phyloP scores from a whole-genome alignment of 139 green algal genomes.

The Micromonas pusilla region DNA sequence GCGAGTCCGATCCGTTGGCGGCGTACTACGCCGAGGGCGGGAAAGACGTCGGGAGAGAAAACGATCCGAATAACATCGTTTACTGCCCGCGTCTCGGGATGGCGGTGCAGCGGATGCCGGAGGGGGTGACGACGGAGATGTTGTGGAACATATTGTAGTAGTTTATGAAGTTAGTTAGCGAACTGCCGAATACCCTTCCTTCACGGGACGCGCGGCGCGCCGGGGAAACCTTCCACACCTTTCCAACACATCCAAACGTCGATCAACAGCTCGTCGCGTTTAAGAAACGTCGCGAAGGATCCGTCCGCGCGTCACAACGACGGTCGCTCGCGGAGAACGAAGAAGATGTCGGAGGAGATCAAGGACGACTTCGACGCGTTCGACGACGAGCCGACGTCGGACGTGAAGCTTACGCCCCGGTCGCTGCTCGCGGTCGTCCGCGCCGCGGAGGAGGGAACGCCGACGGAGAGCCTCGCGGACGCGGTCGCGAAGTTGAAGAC shows the following conservation, averaged over 20 bases:
- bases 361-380: no score
- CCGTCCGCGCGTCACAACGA: no score
- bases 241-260: no score
- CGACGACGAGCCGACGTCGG: conserved; percentile 24
- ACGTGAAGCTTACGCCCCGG: neutral
- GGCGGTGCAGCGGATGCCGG: conserved; percentile 53
- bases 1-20: conserved; percentile 42
- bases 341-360: no score
- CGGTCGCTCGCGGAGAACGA: no score
- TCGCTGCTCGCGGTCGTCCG: neutral
- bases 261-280: no score
- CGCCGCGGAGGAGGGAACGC: neutral
- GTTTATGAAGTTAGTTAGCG: no score
- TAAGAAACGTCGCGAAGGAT: no score
- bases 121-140: conserved; percentile 49
- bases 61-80: conserved; percentile 47
- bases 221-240: no score
- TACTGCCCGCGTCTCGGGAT: conserved; percentile 54
- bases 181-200: no score
- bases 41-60: conserved; percentile 30
- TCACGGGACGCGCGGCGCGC: no score
- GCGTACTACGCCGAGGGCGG: conserved; percentile 53
- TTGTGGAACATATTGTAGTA: conserved; percentile 63
- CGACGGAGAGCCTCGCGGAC: neutral
- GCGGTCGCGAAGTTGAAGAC: neutral